Conservation (phyloP, 2,329 filamentous ascomycete genomes). For the Colletotrichum sp. region DNA sequence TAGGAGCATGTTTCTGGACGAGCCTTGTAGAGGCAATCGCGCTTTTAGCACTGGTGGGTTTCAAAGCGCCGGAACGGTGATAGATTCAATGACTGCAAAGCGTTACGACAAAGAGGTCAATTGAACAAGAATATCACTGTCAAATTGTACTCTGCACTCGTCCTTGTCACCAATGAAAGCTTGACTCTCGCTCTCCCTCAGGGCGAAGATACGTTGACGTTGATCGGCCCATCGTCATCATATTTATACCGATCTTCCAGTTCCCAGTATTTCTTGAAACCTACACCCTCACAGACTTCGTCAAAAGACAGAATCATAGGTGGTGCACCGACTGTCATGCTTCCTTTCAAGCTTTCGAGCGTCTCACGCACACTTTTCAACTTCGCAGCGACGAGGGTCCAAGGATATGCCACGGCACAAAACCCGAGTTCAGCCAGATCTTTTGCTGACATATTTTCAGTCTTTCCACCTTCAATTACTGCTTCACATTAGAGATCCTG, state of each 20-base stretch:
- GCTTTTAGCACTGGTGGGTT: background rate
- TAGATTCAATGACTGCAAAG: background rate
- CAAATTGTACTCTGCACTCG: background rate
- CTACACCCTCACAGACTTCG: conserved; percentile 50
- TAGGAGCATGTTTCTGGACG: background rate
- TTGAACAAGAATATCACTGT: background rate
- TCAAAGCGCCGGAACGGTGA: background rate
- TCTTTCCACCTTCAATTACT: conserved; percentile 37
- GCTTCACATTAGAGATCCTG: background rate
- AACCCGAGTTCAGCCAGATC: conserved; percentile 41
- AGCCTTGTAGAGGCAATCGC: too few relatives aligned
- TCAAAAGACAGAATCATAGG: conserved; percentile 46
- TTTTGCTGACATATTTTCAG: conserved; percentile 36
- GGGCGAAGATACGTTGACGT: background rate
- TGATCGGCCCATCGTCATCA: background rate
- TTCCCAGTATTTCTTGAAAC: conserved; percentile 45
- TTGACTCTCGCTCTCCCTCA: background rate
- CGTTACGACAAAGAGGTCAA: background rate
- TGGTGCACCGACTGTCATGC: conserved; percentile 43
- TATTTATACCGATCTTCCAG: background rate
- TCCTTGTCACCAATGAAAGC: background rate
- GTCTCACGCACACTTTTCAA: conserved; percentile 42
- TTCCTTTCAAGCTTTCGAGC: conserved; percentile 43
- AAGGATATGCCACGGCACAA: conserved; percentile 46
- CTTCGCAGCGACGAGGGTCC: conserved; percentile 48